Conservation (phyloP, 352 stramenopile genomes). For the Blastocystis sp. region DNA sequence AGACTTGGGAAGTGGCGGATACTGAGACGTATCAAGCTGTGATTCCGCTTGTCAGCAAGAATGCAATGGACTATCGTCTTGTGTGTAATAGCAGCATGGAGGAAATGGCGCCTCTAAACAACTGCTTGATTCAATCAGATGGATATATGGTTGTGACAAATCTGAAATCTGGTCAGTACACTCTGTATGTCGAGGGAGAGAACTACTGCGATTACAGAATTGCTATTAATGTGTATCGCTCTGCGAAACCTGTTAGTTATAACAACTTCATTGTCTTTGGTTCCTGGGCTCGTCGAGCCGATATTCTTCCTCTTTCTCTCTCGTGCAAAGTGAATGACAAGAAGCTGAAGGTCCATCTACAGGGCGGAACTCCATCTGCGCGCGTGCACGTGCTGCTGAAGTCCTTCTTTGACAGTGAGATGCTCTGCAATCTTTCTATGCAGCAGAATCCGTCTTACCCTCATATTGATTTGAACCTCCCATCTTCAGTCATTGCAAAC, state of each 20-base stretch:
- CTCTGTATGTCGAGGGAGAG: too few relatives aligned
- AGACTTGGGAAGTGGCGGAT: neutral
- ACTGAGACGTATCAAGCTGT: neutral
- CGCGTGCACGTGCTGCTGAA: neutral
- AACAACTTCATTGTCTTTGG: neutral
- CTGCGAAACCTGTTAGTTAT: too few relatives aligned
- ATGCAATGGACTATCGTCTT: neutral
- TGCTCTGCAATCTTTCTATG: neutral
- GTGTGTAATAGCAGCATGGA: neutral
- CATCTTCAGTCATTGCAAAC: conserved; percentile 14
- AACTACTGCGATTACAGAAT: too few relatives aligned
- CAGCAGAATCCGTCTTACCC: neutral
- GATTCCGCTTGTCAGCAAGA: neutral
- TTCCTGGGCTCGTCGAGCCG: neutral
- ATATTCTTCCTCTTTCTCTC: neutral
- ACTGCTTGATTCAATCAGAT: too few relatives aligned
- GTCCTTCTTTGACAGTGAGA: neutral
- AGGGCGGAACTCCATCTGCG: neutral
- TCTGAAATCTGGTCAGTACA: too few relatives aligned
- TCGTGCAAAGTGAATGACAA: neutral
- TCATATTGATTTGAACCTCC: neutral
- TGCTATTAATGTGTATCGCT: too few relatives aligned
- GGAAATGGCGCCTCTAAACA: neutral
- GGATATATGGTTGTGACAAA: too few relatives aligned
- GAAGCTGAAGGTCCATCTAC: neutral